phyloP scores from a whole-genome alignment of 1,139 yeast genomes.

The Debaryomyces nepalensis region DNA sequence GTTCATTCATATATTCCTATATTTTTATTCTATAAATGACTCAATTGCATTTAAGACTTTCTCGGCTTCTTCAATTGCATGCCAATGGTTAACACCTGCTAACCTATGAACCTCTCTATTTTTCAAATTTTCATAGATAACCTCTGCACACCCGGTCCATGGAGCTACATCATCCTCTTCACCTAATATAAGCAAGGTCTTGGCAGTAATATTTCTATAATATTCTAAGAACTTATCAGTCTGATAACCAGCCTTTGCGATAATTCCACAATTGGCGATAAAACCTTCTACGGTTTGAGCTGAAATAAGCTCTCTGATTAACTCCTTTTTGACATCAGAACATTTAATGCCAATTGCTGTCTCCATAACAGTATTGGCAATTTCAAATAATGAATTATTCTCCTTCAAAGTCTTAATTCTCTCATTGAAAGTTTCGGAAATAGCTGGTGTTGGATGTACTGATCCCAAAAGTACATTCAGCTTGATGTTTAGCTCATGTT shows the following conservation, averaged over 20 bases:
- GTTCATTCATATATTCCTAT: too few relatives aligned
- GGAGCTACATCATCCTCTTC: constrained; percentile 29
- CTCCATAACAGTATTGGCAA: constrained; percentile 26
- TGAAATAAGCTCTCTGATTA: constrained; percentile 27
- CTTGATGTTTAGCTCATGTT: constrained; percentile 16
- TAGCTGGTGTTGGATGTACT: constrained; percentile 26
- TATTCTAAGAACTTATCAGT: constrained; percentile 16
- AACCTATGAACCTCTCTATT: constrained; percentile 17
- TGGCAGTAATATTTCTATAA: constrained; percentile 21
- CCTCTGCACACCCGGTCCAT: constrained; percentile 26
- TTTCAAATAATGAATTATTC: constrained; percentile 17
- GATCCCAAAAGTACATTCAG: constrained; percentile 28
- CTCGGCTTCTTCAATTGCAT: constrained; percentile 26
- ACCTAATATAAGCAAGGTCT: constrained; percentile 26
- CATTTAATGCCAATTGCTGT: constrained; percentile 27
- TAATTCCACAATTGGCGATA: constrained; percentile 29
- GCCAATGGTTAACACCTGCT: constrained; percentile 32
- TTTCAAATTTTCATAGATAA: constrained; percentile 21
- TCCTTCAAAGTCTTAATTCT: constrained; percentile 21
- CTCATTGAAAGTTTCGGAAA: constrained; percentile 21
- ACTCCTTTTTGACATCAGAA: constrained; percentile 22
- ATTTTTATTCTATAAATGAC: constrained; percentile 11
- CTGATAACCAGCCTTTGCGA: constrained; percentile 24
- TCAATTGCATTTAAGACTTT: constrained; percentile 16
- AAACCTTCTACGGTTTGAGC: constrained; percentile 27